Base-by-base conservation (phyloP, 208 protist species). In the Leishmania martiniquensis region DNA sequence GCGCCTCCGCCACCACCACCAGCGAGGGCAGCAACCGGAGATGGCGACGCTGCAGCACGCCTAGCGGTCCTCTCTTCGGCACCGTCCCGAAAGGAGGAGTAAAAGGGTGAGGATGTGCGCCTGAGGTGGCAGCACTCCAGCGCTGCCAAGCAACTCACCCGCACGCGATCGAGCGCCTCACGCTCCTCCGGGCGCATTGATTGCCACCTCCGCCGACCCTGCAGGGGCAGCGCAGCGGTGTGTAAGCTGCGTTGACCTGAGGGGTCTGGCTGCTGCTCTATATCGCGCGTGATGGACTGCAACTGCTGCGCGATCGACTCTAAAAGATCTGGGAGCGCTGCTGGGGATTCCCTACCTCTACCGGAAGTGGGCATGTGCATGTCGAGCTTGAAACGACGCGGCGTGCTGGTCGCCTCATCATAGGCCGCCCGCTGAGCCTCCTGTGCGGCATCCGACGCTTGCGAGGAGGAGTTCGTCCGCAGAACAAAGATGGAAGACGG, bases 91-190 rank as follows among this genome's bases (percentile, higher is more conserved):
- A 60, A 63, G 1, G 63, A 12, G 25, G 63, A 51, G 32, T 62
- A 25, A 22, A 44, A 44, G n/a, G 44, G 25, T 15, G 60, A 62
- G 12, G 73, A 63, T 47, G 37, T 72, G 7, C 29, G n/a, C 15
- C 15, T n/a, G 45, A 34, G 45, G 47, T 55, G 67, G 37, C 32
- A 32, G 37, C 69, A 75, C 37, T 66, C 67, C 69, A 75, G 77
- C 6, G 77, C 77, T 22, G 69, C 69, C 45, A 62, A 47, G 32
- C 76, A 80, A 39, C 76, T 80, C 15, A 32, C 57, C 29, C 74
- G 32, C 51, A 80, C 76, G 25, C 57, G 54, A 17, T 75, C 54
- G n/a, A 80, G 55, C 10, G 68, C 68, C 66, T 69, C 69, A n/a
- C 59, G 69, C 37, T 81, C 77, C 39, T 75, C 69, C 3, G 25